A percentile compares a stretch with the other conserved stretches of the same genome.
Conservation (phyloP, 352 stramenopile species). For the Aphanomyces stellatus region DNA sequence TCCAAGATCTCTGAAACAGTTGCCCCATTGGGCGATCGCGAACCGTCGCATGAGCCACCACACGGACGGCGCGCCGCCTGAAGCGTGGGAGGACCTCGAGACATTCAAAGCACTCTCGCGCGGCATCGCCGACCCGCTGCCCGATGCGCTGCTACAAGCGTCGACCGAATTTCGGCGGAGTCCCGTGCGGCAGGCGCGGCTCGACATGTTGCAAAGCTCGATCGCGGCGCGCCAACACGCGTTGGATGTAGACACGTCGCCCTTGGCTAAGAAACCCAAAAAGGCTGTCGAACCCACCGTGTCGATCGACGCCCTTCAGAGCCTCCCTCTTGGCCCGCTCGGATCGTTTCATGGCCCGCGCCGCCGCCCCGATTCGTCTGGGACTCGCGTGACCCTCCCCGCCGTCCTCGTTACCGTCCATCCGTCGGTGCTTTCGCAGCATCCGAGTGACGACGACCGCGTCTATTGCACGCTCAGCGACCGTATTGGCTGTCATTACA, state of each 20-base stretch:
- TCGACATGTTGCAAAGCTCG: constrained; percentile 77
- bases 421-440: not conserved
- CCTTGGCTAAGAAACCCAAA: too few species aligned
- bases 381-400: not conserved
- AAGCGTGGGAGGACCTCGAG: constrained; percentile 27
- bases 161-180: constrained; percentile 21
- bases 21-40: too few species aligned
- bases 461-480: constrained; percentile 76
- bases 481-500: constrained; percentile 69
- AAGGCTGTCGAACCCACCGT: too few species aligned
- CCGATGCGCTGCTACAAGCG: not conserved
- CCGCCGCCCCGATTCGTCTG: constrained; percentile 1
- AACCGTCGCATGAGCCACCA: not conserved
- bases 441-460: constrained; percentile 38
- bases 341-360: constrained; percentile 47
- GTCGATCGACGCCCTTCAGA: too few species aligned
- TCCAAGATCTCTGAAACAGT: too few species aligned
- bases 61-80: not conserved
- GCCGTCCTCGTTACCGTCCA: not conserved
- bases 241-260: constrained; percentile 15
- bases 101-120: constrained; percentile 23
- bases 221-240: constrained; percentile 74
- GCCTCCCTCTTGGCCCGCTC: constrained; percentile 55
- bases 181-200: constrained; percentile 56
- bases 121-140: constrained; percentile 30